Conservation (phyloP, 345 rosid species). For the Populus euphratica region DNA sequence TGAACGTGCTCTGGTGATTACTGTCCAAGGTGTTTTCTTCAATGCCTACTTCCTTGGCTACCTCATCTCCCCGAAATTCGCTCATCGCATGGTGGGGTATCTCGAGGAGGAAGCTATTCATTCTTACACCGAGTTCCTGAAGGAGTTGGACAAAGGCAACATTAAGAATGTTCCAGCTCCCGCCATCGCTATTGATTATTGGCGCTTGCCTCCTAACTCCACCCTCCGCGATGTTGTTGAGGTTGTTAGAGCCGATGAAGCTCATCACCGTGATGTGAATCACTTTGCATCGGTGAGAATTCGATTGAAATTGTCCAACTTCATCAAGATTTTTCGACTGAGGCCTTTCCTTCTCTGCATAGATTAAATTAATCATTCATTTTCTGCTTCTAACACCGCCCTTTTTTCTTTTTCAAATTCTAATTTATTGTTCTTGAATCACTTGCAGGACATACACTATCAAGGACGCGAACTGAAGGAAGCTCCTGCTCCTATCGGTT, state of each 20-base stretch:
- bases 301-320: background rate
- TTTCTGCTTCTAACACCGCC: background rate
- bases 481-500: conserved; percentile 1
- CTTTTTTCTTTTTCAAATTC: background rate
- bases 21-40: conserved; percentile 76
- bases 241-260: conserved; percentile 88
- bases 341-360: no score
- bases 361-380: background rate
- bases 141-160: conserved; percentile 56
- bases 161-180: conserved; percentile 69
- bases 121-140: conserved; percentile 74
- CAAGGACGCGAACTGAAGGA: conserved; percentile 2
- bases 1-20: conserved; percentile 64
- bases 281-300: conserved; percentile 78
- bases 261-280: conserved; percentile 82
- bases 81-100: conserved; percentile 74
- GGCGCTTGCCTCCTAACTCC: conserved; percentile 73
- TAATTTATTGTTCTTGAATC: background rate
- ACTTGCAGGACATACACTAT: conserved; percentile 3
- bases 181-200: conserved; percentile 72
- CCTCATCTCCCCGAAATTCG: conserved; percentile 59
- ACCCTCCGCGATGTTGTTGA: conserved; percentile 63
- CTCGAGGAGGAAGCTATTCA: conserved; percentile 87
- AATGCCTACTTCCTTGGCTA: conserved; percentile 64
- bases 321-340: background rate